phyloP scores from a whole-genome alignment of 2,329 filamentous ascomycete species.

The Pestalotiopsis sp. region DNA sequence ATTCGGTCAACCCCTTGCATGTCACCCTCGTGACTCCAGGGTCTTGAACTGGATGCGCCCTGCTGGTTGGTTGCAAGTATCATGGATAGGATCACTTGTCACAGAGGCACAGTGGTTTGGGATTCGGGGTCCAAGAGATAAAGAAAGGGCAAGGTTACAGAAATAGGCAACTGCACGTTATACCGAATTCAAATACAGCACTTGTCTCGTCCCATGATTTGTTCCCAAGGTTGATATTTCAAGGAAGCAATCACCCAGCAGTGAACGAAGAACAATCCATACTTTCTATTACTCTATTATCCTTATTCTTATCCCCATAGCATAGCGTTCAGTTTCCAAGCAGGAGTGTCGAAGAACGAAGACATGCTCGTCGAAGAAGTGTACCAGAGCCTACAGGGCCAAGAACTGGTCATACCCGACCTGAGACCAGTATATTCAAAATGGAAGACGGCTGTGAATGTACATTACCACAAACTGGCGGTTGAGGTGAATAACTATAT shows the following conservation, averaged over 20 bases:
- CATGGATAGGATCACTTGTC: background rate
- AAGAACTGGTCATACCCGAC: constrained; percentile 19
- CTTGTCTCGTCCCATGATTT: background rate
- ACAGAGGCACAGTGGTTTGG: background rate
- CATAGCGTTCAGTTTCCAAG: background rate
- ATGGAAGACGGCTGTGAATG: constrained; percentile 20
- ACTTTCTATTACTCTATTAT: background rate
- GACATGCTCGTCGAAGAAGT: background rate
- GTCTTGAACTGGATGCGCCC: background rate
- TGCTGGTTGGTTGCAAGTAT: background rate
- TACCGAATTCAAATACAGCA: background rate
- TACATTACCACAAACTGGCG: constrained; percentile 17
- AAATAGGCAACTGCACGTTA: background rate
- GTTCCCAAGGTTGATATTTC: background rate
- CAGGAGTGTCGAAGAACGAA: background rate
- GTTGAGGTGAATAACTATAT: constrained; percentile 19
- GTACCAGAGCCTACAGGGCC: constrained; percentile 9
- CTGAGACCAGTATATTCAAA: constrained; percentile 20
- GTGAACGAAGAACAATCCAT: background rate
- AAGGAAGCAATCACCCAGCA: background rate
- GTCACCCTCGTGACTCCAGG: background rate
- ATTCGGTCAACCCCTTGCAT: background rate
- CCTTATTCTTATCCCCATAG: background rate
- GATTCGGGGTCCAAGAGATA: background rate
- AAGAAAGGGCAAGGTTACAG: background rate